Evolutionary conservation across 805 yeast species (phyloP).

Genomic region (Saitoella complicata): DNA sequence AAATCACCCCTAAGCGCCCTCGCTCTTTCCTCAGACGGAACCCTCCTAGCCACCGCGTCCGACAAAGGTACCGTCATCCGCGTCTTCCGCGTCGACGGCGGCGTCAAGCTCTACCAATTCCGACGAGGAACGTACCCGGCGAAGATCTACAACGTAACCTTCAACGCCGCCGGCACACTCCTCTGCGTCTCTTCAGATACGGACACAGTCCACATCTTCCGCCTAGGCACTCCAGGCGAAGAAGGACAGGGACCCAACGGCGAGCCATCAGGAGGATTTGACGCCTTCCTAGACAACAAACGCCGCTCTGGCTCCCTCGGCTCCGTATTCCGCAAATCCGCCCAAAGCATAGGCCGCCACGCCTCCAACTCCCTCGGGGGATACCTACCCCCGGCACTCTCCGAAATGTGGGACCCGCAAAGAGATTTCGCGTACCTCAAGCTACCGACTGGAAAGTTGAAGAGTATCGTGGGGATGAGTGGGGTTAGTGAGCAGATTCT

Average conservation of each 20-base stretch:
- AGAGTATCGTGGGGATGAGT: conserved; percentile 24
- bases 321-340: not conserved
- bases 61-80: conserved; percentile 79
- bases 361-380: conserved; percentile 51
- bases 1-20: conserved; percentile 56
- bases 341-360: too few relatives aligned
- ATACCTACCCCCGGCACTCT: conserved; percentile 63
- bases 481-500: conserved; percentile 29
- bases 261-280: conserved; percentile 7
- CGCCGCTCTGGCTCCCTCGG: conserved; percentile 11
- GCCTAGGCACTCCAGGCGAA: not conserved
- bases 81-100: conserved; percentile 50
- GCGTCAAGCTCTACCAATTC: conserved; percentile 46
- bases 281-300: conserved; percentile 14
- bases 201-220: conserved; percentile 84
- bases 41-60: conserved; percentile 74
- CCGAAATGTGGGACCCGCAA: conserved; percentile 67
- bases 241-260: too few relatives aligned
- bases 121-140: conserved; percentile 81
- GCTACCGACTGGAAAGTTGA: conserved; percentile 31
- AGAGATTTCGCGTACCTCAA: conserved; percentile 84
- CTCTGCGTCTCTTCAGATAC: conserved; percentile 77
- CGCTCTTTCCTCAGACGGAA: conserved; percentile 58
- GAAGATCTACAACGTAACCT: conserved; percentile 55
- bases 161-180: conserved; percentile 52